Evolutionary conservation across 2,329 filamentous ascomycete species (phyloP).

Genomic region (Apiospora hydei): DNA sequence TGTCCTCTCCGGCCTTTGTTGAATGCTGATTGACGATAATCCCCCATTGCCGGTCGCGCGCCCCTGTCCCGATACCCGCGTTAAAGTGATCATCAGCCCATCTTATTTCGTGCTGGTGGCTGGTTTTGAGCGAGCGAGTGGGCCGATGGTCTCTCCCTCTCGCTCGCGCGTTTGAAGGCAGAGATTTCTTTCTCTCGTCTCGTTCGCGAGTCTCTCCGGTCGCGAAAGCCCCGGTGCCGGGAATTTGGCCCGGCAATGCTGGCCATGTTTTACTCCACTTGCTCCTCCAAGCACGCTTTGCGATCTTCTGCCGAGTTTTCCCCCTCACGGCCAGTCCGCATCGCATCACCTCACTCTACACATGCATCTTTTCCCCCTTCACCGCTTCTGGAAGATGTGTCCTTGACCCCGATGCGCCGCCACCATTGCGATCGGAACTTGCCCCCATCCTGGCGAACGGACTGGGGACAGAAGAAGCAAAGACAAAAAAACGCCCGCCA

Average conservation of each 20-base stretch:
- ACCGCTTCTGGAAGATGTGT: background rate
- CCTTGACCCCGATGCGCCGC: background rate
- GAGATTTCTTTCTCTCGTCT: conserved; percentile 8
- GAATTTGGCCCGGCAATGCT: conserved; percentile 19
- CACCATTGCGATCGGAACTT: conserved; percentile 13
- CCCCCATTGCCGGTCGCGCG: background rate
- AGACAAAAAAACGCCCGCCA: conserved; percentile 7
- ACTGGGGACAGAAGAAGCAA: background rate
- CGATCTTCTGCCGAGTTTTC: background rate
- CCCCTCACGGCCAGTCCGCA: background rate
- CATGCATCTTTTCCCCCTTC: background rate
- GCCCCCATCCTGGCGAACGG: background rate
- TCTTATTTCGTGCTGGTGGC: background rate
- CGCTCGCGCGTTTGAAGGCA: background rate
- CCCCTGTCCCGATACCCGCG: background rate
- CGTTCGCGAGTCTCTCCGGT: conserved; percentile 3
- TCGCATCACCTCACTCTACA: background rate
- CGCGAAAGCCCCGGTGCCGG: conserved; percentile 14
- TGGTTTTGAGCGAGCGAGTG: background rate
- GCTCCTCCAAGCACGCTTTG: too few species aligned
- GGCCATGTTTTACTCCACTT: background rate
- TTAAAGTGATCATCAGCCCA: background rate
- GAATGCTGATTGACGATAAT: background rate
- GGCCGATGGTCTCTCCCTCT: background rate
- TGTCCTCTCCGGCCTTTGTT: background rate